phyloP scores from a whole-genome alignment of 2,329 filamentous ascomycete species.

The Arthrobotrys entomopaga region DNA sequence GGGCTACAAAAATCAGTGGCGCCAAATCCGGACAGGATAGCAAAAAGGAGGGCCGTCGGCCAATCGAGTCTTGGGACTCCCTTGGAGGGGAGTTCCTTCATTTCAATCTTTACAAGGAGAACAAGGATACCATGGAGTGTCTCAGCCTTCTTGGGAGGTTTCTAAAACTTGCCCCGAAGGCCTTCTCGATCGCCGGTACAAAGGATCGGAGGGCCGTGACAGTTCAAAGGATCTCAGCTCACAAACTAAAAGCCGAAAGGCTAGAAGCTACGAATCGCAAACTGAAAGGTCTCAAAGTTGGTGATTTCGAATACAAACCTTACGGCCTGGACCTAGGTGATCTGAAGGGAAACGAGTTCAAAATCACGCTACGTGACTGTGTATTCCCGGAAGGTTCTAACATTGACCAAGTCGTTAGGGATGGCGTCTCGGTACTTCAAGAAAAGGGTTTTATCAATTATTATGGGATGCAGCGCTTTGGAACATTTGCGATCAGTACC shows the following conservation, averaged over 20 bases:
- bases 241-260: slow-evolving; percentile 70
- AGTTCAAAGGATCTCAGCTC: slow-evolving; percentile 79
- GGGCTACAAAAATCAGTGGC: slow-evolving; percentile 60
- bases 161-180: slow-evolving; percentile 72
- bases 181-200: slow-evolving; percentile 84
- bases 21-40: slow-evolving; percentile 56
- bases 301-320: slow-evolving; percentile 81
- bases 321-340: slow-evolving; percentile 82
- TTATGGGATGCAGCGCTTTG: slow-evolving; percentile 96
- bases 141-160: slow-evolving; percentile 79
- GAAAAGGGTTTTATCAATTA: slow-evolving; percentile 93
- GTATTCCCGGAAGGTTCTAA: slow-evolving; percentile 65
- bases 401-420: slow-evolving; percentile 66
- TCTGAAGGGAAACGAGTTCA: slow-evolving; percentile 88
- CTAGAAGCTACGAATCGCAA: slow-evolving; percentile 74
- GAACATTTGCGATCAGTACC: slow-evolving; percentile 85
- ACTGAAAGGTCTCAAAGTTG: slow-evolving; percentile 67
- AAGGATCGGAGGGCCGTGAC: slow-evolving; percentile 91
- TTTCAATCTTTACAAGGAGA: slow-evolving; percentile 94
- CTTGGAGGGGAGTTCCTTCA: slow-evolving; percentile 80
- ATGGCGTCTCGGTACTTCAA: slow-evolving; percentile 74
- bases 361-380: slow-evolving; percentile 89
- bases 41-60: slow-evolving; percentile 53
- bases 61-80: slow-evolving; percentile 48
- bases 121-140: slow-evolving; percentile 95